These are phyloP conservation scores for Toxicodendron radicans DNA, from an alignment of 345 rosid genomes.

Conservation along the genomic window DNA sequence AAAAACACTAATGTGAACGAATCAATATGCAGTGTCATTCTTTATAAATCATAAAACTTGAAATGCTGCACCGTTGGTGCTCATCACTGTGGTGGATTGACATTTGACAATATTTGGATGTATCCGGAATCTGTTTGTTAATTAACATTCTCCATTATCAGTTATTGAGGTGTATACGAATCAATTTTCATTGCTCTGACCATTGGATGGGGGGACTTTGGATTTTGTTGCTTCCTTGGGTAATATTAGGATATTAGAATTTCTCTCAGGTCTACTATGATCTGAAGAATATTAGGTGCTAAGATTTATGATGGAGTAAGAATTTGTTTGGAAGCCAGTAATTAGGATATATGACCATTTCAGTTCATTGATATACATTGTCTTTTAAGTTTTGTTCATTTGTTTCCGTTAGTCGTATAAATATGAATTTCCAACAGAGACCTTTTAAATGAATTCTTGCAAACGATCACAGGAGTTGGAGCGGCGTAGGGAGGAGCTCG, in stretches of 20 bases:
- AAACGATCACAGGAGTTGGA: slow-evolving; percentile 62
- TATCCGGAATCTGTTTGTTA: neutral
- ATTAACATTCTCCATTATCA: neutral
- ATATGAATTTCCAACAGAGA: neutral
- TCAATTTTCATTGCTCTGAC: neutral
- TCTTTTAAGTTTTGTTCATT: neutral
- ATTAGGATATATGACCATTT: neutral
- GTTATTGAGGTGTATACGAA: neutral
- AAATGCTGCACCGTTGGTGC: neutral
- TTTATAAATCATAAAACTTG: neutral
- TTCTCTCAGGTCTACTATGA: neutral
- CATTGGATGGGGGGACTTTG: neutral
- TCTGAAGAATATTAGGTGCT: neutral
- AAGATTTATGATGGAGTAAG: neutral
- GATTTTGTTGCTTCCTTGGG: neutral
- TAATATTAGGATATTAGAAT: neutral
- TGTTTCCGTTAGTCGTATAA: neutral
- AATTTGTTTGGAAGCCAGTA: neutral
- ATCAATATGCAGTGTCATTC: neutral
- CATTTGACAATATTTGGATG: neutral
- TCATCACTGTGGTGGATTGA: neutral
- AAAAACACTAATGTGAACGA: too few species aligned
- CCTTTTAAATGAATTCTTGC: neutral
- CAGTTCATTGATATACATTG: neutral
- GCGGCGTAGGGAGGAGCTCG: slow-evolving; percentile 77